A percentile compares a stretch with the other conserved stretches of the same genome.
Conservation (phyloP, 2,329 filamentous ascomycete genomes). For the Ophiostoma piceae region DNA sequence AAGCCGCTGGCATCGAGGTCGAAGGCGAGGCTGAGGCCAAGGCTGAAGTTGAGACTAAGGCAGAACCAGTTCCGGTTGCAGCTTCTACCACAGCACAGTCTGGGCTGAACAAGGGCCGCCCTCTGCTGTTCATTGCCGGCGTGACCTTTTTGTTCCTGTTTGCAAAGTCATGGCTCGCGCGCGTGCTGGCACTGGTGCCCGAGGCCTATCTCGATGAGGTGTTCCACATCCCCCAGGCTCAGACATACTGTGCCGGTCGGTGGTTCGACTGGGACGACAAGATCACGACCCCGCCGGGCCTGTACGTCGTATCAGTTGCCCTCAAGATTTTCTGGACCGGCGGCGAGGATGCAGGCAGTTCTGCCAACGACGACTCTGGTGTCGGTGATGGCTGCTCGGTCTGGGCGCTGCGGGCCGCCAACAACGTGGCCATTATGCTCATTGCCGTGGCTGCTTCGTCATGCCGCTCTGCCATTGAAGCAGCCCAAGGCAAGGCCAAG, state of each 20-base stretch:
- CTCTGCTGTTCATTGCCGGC: conserved; percentile 24
- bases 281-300: conserved; percentile 89
- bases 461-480: conserved; percentile 50
- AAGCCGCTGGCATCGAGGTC: not conserved
- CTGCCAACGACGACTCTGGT: not conserved
- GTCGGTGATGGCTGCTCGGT: conserved; percentile 27
- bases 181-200: conserved; percentile 40
- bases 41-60: no score
- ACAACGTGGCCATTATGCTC: conserved; percentile 41
- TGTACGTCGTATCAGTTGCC: conserved; percentile 39
- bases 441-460: conserved; percentile 45
- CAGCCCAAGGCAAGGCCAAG: conserved; percentile 28
- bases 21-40: not conserved
- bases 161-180: conserved; percentile 37
- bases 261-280: conserved; percentile 89
- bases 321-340: conserved; percentile 21
- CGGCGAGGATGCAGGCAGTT: not conserved
- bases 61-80: not conserved
- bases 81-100: not conserved
- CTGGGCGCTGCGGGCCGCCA: conserved; percentile 46
- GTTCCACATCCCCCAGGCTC: conserved; percentile 87
- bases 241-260: conserved; percentile 71
- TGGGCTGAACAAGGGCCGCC: conserved; percentile 13
- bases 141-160: conserved; percentile 30
- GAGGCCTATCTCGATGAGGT: conserved; percentile 66